Evolutionary conservation across 768 basidiomycete species (phyloP).

Genomic region (Russula abietina): DNA sequence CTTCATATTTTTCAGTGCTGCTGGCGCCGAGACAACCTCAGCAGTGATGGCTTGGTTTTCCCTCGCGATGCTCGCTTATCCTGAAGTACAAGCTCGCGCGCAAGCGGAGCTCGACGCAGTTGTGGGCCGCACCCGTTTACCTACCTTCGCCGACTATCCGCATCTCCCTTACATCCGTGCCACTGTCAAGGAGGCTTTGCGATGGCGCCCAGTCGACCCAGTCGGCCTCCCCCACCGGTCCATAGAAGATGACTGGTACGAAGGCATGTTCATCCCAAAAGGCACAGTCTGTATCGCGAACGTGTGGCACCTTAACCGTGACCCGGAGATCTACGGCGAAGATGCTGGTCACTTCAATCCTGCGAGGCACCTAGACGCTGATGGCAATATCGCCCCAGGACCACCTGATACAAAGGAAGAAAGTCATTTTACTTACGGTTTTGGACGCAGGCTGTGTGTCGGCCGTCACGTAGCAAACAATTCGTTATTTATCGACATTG

Average conservation of each 20-base stretch:
- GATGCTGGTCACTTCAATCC: conserved; percentile 23
- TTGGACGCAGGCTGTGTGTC: conserved; percentile 23
- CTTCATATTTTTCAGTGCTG: conserved; percentile 10
- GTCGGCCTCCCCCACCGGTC: conserved; percentile 23
- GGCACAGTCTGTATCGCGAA: conserved; percentile 23
- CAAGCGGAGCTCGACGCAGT: conserved; percentile 24
- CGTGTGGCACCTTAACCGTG: conserved; percentile 23
- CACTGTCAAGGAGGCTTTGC: conserved; percentile 23
- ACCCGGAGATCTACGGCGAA: conserved; percentile 23
- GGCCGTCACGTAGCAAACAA: conserved; percentile 23
- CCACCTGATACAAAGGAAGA: conserved; percentile 25
- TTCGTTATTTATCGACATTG: conserved; percentile 23
- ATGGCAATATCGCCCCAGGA: conserved; percentile 14
- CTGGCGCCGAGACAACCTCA: conserved; percentile 21
- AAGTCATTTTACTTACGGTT: conserved; percentile 20
- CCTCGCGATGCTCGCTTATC: conserved; percentile 23
- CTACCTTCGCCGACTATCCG: conserved; percentile 18
- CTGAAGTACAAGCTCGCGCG: conserved; percentile 18
- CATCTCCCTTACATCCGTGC: conserved; percentile 24
- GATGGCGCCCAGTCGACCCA: conserved; percentile 24
- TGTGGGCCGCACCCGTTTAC: conserved; percentile 22
- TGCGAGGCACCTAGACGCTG: conserved; percentile 19
- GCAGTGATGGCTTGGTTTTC: conserved; percentile 24
- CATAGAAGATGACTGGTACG: conserved; percentile 25
- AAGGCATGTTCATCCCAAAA: conserved; percentile 25